Evolutionary conservation across 495 filamentous ascomycete genomes (phyloP).

Genomic region (Penicillium taxi): DNA sequence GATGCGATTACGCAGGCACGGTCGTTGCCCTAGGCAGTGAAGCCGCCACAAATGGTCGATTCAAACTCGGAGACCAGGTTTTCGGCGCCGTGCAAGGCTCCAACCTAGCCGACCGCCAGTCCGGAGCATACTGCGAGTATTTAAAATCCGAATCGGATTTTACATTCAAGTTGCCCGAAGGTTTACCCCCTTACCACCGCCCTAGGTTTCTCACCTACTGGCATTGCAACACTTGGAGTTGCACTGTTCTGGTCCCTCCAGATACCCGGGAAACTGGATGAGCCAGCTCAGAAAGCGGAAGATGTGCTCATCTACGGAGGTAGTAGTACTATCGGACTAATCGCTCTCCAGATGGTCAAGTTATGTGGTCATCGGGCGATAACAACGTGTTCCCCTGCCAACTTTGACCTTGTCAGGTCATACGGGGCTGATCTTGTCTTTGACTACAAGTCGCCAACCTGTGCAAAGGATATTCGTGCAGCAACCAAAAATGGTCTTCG

Average conservation of each 20-base stretch:
- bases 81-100: conserved; percentile 30
- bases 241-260: conserved; percentile 24
- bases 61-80: conserved; percentile 23
- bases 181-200: conserved; percentile 4
- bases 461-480: conserved; percentile 34
- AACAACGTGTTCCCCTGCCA: conserved; percentile 47
- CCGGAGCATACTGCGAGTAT: conserved; percentile 34
- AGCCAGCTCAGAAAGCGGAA: conserved; percentile 12
- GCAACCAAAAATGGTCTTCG: conserved; percentile 29
- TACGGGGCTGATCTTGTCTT: conserved; percentile 47
- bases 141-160: conserved; percentile 18
- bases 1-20: conserved; percentile 39
- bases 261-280: conserved; percentile 18
- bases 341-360: conserved; percentile 37
- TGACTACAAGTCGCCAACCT: conserved; percentile 43
- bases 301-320: conserved; percentile 39
- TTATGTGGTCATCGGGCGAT: conserved; percentile 41
- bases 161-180: conserved; percentile 14
- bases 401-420: conserved; percentile 44
- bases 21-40: conserved; percentile 25
- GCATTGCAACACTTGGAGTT: conserved; percentile 21
- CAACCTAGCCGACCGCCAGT: conserved; percentile 19
- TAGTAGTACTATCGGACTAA: conserved; percentile 37
- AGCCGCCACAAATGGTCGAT: conserved; percentile 10
- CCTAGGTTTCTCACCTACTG: conserved; percentile 15